Evolutionary conservation across 129 eudicot genomes (phyloP).

Genomic region (Oenanthe sinensis): DNA sequence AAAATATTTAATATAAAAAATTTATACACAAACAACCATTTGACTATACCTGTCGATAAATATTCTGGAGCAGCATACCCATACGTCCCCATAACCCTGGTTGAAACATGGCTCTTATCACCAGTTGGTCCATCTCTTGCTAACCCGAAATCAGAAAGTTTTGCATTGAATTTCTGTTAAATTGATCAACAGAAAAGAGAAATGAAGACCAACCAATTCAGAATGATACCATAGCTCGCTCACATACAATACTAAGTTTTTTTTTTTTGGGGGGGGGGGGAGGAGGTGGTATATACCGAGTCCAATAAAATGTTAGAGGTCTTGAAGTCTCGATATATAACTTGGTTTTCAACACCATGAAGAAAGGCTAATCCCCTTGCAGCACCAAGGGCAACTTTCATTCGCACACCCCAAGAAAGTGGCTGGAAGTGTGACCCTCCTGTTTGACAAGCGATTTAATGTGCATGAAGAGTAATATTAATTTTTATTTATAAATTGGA

Average conservation of each 20-base stretch:
- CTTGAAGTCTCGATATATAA: constrained; percentile 84
- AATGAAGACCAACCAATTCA: not conserved
- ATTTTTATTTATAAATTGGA: not conserved
- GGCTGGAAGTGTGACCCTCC: constrained; percentile 88
- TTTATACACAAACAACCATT: not conserved
- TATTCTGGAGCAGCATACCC: constrained; percentile 98
- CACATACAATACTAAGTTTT: not conserved
- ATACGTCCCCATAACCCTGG: constrained; percentile 86
- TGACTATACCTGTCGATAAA: constrained; percentile 58
- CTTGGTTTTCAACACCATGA: constrained; percentile 63
- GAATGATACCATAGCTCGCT: not conserved
- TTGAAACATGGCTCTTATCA: constrained; percentile 87
- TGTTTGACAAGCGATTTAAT: constrained; percentile 12
- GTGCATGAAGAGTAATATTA: not conserved
- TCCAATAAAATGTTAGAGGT: constrained; percentile 91
- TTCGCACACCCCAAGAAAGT: constrained; percentile 63
- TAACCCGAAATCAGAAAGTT: constrained; percentile 88
- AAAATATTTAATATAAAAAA: not conserved
- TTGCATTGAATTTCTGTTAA: constrained; percentile 73
- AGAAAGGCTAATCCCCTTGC: constrained; percentile 91
- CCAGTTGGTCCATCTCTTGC: constrained; percentile 88
- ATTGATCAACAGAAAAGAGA: not conserved
- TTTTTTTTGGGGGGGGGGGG: not conserved
- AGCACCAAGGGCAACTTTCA: constrained; percentile 91
- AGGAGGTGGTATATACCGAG: constrained; percentile 33